Conservation (phyloP, 352 stramenopile genomes). For the Phytophthora pinifolia region DNA sequence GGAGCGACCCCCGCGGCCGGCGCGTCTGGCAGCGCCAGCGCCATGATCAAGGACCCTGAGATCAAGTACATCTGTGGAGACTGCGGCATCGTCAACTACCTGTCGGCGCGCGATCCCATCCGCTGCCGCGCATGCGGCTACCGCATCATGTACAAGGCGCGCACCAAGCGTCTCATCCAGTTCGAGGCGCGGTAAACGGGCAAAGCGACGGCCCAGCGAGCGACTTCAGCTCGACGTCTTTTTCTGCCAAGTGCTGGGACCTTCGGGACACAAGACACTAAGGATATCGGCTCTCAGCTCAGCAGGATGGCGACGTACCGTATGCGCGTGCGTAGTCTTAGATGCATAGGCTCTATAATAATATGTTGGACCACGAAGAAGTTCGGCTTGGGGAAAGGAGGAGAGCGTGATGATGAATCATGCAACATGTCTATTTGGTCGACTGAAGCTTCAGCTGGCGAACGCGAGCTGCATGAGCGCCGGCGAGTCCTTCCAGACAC, state of each 20-base stretch:
- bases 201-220: constrained; percentile 4
- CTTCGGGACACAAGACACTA: background rate
- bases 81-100: constrained; percentile 95
- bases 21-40: constrained; percentile 46
- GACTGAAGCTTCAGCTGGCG: constrained; percentile 20
- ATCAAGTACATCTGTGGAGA: constrained; percentile 98
- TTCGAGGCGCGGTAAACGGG: constrained; percentile 86
- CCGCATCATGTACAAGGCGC: constrained; percentile 98
- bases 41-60: constrained; percentile 83
- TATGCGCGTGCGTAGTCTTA: constrained; percentile 6
- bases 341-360: constrained; percentile 30
- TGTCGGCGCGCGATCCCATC: constrained; percentile 95
- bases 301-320: background rate
- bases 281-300: background rate
- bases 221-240: background rate
- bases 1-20: constrained; percentile 73
- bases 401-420: too few relatives aligned
- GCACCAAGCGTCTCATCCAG: constrained; percentile 95
- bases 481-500: constrained; percentile 62
- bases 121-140: constrained; percentile 96
- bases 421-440: constrained; percentile 28
- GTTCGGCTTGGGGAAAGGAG: background rate
- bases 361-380: constrained; percentile 25
- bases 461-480: constrained; percentile 56
- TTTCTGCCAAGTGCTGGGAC: background rate